phyloP scores from a whole-genome alignment of 176 grass and related monocot species.

The Poa annua region DNA sequence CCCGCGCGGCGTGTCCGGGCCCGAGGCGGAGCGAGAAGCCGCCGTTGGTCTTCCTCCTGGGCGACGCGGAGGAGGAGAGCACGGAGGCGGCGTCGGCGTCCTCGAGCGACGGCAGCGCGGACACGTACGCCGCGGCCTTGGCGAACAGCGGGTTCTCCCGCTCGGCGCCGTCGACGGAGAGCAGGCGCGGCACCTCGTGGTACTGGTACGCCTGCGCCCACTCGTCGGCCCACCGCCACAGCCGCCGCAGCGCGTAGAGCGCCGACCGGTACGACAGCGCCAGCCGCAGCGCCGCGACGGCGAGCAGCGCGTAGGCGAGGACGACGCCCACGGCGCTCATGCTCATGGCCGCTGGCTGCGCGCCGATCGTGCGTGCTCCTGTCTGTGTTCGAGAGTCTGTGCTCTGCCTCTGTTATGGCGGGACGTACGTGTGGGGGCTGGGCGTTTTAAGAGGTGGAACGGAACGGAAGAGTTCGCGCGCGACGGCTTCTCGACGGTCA shows the following conservation, averaged over 20 bases:
- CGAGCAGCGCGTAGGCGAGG: slow-evolving; percentile 37
- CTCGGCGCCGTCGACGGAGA: background rate
- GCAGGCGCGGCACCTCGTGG: slow-evolving; percentile 59
- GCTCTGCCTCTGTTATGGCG: background rate
- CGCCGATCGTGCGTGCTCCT: background rate
- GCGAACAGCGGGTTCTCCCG: slow-evolving; percentile 56
- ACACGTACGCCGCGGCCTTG: slow-evolving; percentile 52
- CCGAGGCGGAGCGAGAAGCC: slow-evolving; percentile 52
- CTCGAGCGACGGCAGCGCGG: slow-evolving; percentile 61
- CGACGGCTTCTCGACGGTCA: slow-evolving; percentile 27
- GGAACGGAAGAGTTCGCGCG: background rate
- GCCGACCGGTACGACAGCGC: slow-evolving; percentile 65
- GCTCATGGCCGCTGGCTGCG: background rate
- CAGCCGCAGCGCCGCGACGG: slow-evolving; percentile 49
- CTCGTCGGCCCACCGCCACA: slow-evolving; percentile 72
- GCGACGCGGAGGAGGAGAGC: slow-evolving; percentile 41
- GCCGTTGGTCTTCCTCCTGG: slow-evolving; percentile 2
- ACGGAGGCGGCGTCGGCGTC: slow-evolving; percentile 48
- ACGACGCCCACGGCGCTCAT: background rate
- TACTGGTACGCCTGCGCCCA: slow-evolving; percentile 74
- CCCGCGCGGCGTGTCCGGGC: slow-evolving; percentile 39
- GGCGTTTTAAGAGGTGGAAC: background rate
- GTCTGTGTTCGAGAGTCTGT: background rate
- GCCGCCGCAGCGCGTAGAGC: slow-evolving; percentile 40
- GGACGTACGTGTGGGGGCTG: background rate